These are phyloP conservation scores for Teratosphaeria viscida DNA, from an alignment of 2,329 filamentous ascomycete species.

Conservation along the genomic window DNA sequence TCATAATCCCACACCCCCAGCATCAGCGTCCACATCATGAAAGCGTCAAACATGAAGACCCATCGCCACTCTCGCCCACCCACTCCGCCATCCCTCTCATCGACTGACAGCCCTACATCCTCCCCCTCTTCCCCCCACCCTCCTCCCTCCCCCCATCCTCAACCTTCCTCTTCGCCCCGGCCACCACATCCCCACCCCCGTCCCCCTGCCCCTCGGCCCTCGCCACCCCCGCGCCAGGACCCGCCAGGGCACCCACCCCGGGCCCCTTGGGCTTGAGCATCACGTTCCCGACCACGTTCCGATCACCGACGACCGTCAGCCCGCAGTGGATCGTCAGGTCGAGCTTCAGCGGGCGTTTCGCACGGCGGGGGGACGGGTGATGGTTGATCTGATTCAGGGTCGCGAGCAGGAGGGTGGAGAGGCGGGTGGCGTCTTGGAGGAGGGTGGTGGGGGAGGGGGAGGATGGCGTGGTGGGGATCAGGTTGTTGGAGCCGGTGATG, in stretches of 20 bases:
- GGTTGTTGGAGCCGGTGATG: slow-evolving; percentile 41
- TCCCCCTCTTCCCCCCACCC: slow-evolving; percentile 11
- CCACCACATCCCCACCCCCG: not conserved
- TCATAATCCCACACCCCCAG: not conserved
- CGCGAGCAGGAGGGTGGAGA: slow-evolving; percentile 37
- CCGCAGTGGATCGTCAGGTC: slow-evolving; percentile 32
- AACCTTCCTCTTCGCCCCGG: slow-evolving; percentile 23
- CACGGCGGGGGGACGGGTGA: slow-evolving; percentile 17
- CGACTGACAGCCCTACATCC: not conserved
- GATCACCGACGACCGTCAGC: slow-evolving; percentile 20
- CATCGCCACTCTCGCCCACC: not conserved
- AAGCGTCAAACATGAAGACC: not conserved
- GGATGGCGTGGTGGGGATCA: slow-evolving; percentile 31
- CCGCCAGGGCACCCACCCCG: slow-evolving; percentile 3
- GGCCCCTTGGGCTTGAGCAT: slow-evolving; percentile 16
- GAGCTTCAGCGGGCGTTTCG: slow-evolving; percentile 39
- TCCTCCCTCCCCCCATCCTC: slow-evolving; percentile 10
- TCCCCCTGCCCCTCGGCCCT: not conserved
- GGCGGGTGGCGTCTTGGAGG: slow-evolving; percentile 30
- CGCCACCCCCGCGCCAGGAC: slow-evolving; percentile 1
- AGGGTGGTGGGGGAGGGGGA: not conserved
- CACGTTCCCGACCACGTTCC: slow-evolving; percentile 23
- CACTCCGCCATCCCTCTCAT: too few species aligned
- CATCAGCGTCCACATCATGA: not conserved
- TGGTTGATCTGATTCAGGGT: slow-evolving; percentile 35